Evolutionary conservation across 1,284 basidiomycete genomes (phyloP).

Genomic region (Ceratobasidium sp.): DNA sequence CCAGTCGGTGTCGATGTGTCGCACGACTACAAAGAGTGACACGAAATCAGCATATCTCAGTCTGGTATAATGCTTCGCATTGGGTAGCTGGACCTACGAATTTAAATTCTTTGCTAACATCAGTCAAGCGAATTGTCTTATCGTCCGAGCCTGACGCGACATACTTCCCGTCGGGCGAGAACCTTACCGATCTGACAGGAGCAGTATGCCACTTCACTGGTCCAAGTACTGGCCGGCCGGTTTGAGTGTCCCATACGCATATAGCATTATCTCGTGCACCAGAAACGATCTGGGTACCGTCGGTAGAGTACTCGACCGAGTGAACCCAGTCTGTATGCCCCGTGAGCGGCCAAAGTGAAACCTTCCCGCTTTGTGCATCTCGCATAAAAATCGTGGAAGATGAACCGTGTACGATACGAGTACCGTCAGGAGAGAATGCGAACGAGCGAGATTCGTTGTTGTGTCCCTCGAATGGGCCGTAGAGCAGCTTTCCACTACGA

Average conservation of each 20-base stretch:
- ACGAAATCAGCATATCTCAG: too few relatives aligned
- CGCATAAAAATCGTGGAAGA: too few relatives aligned
- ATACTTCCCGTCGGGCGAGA: constrained; percentile 1
- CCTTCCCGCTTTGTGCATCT: background rate
- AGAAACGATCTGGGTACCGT: constrained; percentile 25
- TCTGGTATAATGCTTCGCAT: too few relatives aligned
- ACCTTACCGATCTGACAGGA: background rate
- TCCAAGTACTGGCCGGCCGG: background rate
- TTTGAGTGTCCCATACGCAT: constrained; percentile 30
- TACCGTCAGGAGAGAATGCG: background rate
- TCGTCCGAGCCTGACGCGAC: constrained; percentile 6
- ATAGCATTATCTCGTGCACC: constrained; percentile 9
- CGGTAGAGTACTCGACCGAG: constrained; percentile 30
- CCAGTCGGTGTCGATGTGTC: background rate
- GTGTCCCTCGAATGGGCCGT: too few relatives aligned
- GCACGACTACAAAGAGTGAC: too few relatives aligned
- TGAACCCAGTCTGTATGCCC: background rate
- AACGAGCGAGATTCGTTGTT: too few relatives aligned
- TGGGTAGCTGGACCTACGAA: too few relatives aligned
- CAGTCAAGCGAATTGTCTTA: constrained; percentile 14
- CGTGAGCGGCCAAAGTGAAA: background rate
- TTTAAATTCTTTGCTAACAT: background rate
- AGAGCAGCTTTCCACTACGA: too few relatives aligned
- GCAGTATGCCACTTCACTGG: constrained; percentile 7
- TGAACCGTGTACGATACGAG: background rate